phyloP scores from a whole-genome alignment of 345 rosid genomes.

The Rhizophora mangle region DNA sequence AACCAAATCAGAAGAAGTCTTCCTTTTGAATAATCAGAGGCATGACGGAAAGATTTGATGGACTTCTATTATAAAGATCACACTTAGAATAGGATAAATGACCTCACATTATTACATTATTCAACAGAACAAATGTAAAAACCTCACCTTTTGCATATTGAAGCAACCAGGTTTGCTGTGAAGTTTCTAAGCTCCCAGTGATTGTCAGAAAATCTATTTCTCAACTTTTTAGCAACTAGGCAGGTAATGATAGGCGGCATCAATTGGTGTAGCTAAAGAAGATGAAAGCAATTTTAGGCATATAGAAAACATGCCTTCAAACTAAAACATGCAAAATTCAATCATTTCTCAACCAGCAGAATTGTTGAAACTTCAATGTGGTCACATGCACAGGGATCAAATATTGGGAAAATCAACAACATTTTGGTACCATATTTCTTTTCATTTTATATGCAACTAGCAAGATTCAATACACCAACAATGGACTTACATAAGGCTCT shows the following conservation, averaged over 20 bases:
- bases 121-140: slow-evolving; percentile 1
- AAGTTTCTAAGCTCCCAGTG: slow-evolving; percentile 86
- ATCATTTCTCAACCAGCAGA: slow-evolving; percentile 1
- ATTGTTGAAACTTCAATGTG: neutral
- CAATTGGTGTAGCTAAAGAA: slow-evolving; percentile 76
- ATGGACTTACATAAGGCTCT: slow-evolving; percentile 77
- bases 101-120: slow-evolving; percentile 3
- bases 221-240: slow-evolving; percentile 66
- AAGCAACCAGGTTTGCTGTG: slow-evolving; percentile 59
- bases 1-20: too few species aligned
- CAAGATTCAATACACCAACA: slow-evolving; percentile 4
- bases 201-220: slow-evolving; percentile 58
- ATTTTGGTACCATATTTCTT: neutral
- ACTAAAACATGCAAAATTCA: neutral
- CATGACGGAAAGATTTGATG: too few species aligned
- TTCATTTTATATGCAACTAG: neutral
- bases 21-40: too few species aligned
- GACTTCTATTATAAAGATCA: neutral
- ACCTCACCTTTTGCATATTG: slow-evolving; percentile 65
- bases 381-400: neutral
- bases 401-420: neutral
- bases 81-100: neutral
- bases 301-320: neutral
- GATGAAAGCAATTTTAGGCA: neutral
- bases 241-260: slow-evolving; percentile 78